These are phyloP conservation scores for Brassica napus DNA, from an alignment of 345 rosid genomes.

Conservation along the genomic window DNA sequence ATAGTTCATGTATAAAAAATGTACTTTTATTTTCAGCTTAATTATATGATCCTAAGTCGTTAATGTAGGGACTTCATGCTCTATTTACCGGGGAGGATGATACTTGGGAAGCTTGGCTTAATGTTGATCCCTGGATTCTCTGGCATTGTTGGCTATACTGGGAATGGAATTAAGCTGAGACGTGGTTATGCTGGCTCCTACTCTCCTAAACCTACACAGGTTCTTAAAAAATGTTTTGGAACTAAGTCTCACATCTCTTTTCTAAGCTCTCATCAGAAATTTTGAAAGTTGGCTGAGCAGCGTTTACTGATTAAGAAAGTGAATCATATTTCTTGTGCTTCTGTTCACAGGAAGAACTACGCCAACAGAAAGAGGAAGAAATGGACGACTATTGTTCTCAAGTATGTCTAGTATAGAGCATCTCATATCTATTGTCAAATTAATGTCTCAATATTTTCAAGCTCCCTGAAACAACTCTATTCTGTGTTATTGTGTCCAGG, in stretches of 20 bases:
- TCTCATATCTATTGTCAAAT: background rate
- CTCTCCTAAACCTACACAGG: constrained; percentile 87
- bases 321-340: constrained; percentile 26
- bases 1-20: constrained; percentile 12
- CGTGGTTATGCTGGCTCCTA: constrained; percentile 82
- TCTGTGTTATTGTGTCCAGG: constrained; percentile 55
- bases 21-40: constrained; percentile 2
- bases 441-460: constrained; percentile 8
- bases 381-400: constrained; percentile 96
- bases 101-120: constrained; percentile 98
- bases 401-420: constrained; percentile 47
- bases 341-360: constrained; percentile 75
- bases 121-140: constrained; percentile 78
- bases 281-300: background rate
- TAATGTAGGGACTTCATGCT: constrained; percentile 82
- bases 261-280: background rate
- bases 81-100: constrained; percentile 94
- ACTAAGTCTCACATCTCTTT: background rate
- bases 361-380: constrained; percentile 88
- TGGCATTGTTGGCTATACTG: constrained; percentile 59
- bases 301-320: background rate
- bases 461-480: background rate
- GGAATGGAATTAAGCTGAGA: constrained; percentile 79
- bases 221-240: constrained; percentile 2
- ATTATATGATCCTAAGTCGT: constrained; percentile 20